Evolutionary conservation across 306 rosid species (phyloP).

Genomic region (Geum urbanum): DNA sequence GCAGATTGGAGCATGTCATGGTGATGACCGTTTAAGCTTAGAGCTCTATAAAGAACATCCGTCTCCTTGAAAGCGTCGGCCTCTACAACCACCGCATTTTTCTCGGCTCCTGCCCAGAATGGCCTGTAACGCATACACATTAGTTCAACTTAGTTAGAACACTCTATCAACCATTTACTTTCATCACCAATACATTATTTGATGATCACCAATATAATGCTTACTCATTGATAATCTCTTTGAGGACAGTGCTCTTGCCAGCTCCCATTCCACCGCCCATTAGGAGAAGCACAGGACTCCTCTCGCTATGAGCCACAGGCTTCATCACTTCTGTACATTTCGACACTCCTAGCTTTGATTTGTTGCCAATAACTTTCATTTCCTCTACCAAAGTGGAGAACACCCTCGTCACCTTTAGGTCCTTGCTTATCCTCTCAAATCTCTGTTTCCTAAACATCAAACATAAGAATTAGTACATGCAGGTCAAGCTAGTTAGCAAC

Average conservation of each 20-base stretch:
- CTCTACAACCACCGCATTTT: slow-evolving; percentile 67
- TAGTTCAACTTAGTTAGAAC: not conserved
- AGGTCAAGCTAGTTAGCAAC: too few species aligned
- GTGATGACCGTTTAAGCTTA: slow-evolving; percentile 67
- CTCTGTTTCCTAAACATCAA: slow-evolving; percentile 52
- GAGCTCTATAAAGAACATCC: slow-evolving; percentile 66
- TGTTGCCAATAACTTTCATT: slow-evolving; percentile 53
- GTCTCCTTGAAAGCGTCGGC: slow-evolving; percentile 96
- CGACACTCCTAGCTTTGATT: slow-evolving; percentile 26
- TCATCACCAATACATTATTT: not conserved
- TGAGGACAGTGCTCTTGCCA: slow-evolving; percentile 94
- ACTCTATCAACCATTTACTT: not conserved
- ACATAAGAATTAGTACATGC: not conserved
- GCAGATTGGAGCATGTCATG: slow-evolving; percentile 79
- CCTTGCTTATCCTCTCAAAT: slow-evolving; percentile 52
- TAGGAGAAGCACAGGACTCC: slow-evolving; percentile 78
- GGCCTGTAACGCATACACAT: slow-evolving; percentile 42
- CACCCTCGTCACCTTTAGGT: slow-evolving; percentile 56
- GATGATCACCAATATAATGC: slow-evolving; percentile 25
- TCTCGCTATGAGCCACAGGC: slow-evolving; percentile 43
- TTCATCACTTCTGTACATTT: slow-evolving; percentile 42
- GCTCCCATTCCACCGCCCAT: slow-evolving; percentile 99
- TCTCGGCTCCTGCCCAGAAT: slow-evolving; percentile 62
- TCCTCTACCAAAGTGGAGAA: slow-evolving; percentile 79
- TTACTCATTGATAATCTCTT: slow-evolving; percentile 76